Conservation (phyloP, 2,329 filamentous ascomycete genomes). For the Ophiosphaerella narmari region DNA sequence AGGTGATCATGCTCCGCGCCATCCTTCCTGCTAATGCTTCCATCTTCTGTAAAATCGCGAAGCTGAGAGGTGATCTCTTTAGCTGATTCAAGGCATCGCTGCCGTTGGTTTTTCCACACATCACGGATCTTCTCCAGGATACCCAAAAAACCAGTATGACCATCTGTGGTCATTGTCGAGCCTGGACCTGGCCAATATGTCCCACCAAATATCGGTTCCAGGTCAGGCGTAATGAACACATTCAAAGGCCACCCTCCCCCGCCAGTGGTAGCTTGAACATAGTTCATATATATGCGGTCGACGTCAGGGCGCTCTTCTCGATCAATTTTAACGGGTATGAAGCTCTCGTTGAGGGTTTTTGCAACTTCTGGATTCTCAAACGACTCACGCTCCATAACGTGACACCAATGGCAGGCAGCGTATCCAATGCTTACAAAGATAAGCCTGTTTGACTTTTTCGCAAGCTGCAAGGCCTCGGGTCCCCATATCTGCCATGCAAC, state of each 20-base stretch:
- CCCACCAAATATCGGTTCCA: slow-evolving; percentile 93
- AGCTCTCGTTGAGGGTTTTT: slow-evolving; percentile 78
- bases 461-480: slow-evolving; percentile 74
- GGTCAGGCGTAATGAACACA: slow-evolving; percentile 90
- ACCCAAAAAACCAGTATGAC: slow-evolving; percentile 76
- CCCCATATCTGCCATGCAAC: slow-evolving; percentile 93
- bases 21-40: slow-evolving; percentile 61
- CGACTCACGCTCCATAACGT: slow-evolving; percentile 90
- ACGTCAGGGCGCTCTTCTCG: slow-evolving; percentile 92
- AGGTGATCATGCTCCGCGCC: slow-evolving; percentile 67
- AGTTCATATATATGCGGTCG: slow-evolving; percentile 98
- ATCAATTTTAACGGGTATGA: slow-evolving; percentile 91
- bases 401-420: slow-evolving; percentile 88
- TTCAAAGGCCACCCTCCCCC: slow-evolving; percentile 94
- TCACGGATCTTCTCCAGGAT: slow-evolving; percentile 77
- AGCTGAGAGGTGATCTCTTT: slow-evolving; percentile 81
- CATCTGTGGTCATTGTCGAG: slow-evolving; percentile 54
- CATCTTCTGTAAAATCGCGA: slow-evolving; percentile 86
- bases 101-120: slow-evolving; percentile 81
- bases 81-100: slow-evolving; percentile 81
- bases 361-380: slow-evolving; percentile 85
- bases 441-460: slow-evolving; percentile 80
- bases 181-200: slow-evolving; percentile 92
- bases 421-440: slow-evolving; percentile 96
- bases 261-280: slow-evolving; percentile 89